A percentile compares a stretch with the other conserved stretches of the same genome.
Conservation (phyloP, 495 filamentous ascomycete genomes). For the Hypoxylon lienhwacheense region DNA sequence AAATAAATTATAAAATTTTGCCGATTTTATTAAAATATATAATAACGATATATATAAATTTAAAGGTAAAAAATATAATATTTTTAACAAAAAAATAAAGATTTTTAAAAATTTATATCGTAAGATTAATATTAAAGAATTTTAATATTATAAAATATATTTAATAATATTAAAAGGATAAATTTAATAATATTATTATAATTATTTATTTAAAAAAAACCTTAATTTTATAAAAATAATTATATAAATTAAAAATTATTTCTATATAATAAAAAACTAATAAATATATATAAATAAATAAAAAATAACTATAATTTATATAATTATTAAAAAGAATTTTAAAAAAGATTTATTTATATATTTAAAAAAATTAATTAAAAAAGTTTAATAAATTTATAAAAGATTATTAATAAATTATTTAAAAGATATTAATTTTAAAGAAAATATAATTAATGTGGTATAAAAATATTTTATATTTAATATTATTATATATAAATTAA, state of each 20-base stretch:
- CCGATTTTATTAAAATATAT: not conserved
- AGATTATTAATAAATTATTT: not conserved
- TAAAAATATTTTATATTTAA: not conserved
- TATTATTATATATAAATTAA: too few relatives aligned
- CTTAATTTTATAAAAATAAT: too few relatives aligned
- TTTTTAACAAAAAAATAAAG: too few relatives aligned
- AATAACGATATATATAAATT: not conserved
- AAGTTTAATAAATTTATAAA: not conserved
- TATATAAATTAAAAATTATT: too few relatives aligned
- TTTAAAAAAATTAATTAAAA: not conserved
- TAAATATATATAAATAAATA: not conserved
- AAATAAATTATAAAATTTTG: not conserved
- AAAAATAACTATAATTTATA: not conserved
- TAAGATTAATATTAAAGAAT: too few relatives aligned
- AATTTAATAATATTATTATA: too few relatives aligned
- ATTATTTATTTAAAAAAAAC: too few relatives aligned
- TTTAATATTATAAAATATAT: too few relatives aligned
- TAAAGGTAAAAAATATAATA: too few relatives aligned
- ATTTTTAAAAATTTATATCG: too few relatives aligned
- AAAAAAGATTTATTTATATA: not conserved
- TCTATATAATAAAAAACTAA: not conserved
- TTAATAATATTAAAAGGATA: too few relatives aligned
- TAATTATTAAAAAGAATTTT: not conserved
- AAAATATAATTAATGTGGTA: not conserved
- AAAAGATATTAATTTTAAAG: not conserved